Evolutionary conservation across 1,139 yeast species (phyloP).

Genomic region (Taiozyma sp.): DNA sequence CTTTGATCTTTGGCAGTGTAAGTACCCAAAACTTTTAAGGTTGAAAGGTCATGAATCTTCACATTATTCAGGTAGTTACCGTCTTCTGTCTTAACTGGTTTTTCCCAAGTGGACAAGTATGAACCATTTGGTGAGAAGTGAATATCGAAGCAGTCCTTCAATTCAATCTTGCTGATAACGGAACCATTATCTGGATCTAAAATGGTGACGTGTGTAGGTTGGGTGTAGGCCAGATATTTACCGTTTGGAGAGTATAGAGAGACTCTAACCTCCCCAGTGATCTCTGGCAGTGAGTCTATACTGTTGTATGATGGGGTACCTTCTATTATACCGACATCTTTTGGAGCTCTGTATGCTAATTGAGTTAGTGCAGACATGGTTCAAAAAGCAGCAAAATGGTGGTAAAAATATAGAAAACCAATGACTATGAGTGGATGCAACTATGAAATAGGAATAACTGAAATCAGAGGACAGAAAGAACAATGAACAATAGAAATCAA

Average conservation of each 20-base stretch:
- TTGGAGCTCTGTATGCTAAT: constrained; percentile 36
- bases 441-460: not conserved
- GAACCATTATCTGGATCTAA: constrained; percentile 24
- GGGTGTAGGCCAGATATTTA: constrained; percentile 42
- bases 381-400: not conserved
- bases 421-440: not conserved
- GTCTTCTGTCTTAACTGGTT: constrained; percentile 62
- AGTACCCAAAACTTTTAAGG: constrained; percentile 49
- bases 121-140: constrained; percentile 88
- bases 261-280: constrained; percentile 28
- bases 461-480: not conserved
- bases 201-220: constrained; percentile 27
- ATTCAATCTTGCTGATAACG: constrained; percentile 18
- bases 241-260: constrained; percentile 45
- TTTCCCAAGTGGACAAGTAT: constrained; percentile 85
- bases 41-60: constrained; percentile 59
- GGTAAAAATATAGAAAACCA: not conserved
- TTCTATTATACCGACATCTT: constrained; percentile 52
- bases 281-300: constrained; percentile 23
- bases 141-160: constrained; percentile 54
- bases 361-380: constrained; percentile 24
- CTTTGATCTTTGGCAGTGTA: constrained; percentile 81
- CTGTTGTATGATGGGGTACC: constrained; percentile 40
- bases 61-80: constrained; percentile 73
- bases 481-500: not conserved